Conservation (phyloP, 2,329 filamentous ascomycete genomes). For the Allantophomopsis cytisporea region DNA sequence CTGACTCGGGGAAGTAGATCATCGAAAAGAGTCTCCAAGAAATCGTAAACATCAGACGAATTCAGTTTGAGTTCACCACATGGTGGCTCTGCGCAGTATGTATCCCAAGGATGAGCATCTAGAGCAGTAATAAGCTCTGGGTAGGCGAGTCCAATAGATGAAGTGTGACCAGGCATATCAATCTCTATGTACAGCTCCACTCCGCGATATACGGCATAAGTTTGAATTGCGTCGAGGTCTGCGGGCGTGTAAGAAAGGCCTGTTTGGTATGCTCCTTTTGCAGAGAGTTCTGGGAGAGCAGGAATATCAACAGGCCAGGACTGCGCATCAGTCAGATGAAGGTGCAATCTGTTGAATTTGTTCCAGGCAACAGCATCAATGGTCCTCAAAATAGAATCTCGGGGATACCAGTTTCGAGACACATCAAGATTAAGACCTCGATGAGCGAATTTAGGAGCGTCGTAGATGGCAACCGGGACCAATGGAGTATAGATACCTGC, state of each 20-base stretch:
- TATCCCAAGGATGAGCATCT: constrained; percentile 39
- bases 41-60: constrained; percentile 52
- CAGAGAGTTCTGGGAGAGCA: constrained; percentile 54
- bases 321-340: constrained; percentile 74
- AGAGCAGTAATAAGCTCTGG: constrained; percentile 61
- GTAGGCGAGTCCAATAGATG: constrained; percentile 48
- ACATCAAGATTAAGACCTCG: constrained; percentile 73
- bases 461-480: constrained; percentile 59
- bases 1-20: constrained; percentile 62
- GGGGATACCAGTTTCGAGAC: constrained; percentile 55
- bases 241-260: constrained; percentile 52
- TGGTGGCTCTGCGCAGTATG: constrained; percentile 48
- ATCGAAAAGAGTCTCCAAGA: constrained; percentile 58
- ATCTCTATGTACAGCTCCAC: constrained; percentile 64
- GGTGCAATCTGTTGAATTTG: constrained; percentile 72
- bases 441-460: constrained; percentile 61
- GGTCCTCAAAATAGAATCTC: constrained; percentile 53
- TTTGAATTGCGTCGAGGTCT: constrained; percentile 54
- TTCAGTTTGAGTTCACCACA: constrained; percentile 68
- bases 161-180: constrained; percentile 71
- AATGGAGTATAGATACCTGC: constrained; percentile 50
- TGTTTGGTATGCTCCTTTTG: constrained; percentile 59
- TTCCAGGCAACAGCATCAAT: constrained; percentile 68
- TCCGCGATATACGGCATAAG: constrained; percentile 55
- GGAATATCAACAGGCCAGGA: constrained; percentile 79